Conservation (phyloP, 768 basidiomycete species). For the Steccherinum ochraceum region DNA sequence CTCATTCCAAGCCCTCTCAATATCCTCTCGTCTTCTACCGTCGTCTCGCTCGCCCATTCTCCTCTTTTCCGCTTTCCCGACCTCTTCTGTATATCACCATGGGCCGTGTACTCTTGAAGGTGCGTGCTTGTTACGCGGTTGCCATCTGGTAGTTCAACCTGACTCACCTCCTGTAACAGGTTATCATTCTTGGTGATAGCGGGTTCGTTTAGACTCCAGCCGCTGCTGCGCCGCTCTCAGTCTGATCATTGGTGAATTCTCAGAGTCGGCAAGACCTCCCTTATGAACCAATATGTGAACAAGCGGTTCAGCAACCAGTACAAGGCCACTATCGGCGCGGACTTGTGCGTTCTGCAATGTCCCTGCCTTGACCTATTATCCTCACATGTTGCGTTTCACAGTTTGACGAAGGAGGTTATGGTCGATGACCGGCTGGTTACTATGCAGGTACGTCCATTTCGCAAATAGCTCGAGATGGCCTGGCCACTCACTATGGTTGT, state of each 20-base stretch:
- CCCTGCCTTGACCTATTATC: slow-evolving; percentile 16
- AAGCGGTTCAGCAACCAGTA: slow-evolving; percentile 99
- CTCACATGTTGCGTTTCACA: slow-evolving; percentile 23
- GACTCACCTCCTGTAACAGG: slow-evolving; percentile 40
- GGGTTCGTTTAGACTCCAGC: slow-evolving; percentile 49
- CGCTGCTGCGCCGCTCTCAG: background rate
- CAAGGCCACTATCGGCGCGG: slow-evolving; percentile 97
- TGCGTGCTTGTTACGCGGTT: slow-evolving; percentile 27
- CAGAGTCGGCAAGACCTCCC: slow-evolving; percentile 98
- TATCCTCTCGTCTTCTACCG: background rate
- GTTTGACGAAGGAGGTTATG: slow-evolving; percentile 97
- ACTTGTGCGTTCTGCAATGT: slow-evolving; percentile 64
- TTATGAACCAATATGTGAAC: slow-evolving; percentile 99
- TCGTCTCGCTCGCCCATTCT: background rate
- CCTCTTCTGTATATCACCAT: slow-evolving; percentile 32
- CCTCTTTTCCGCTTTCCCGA: slow-evolving; percentile 9
- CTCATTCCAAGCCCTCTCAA: background rate
- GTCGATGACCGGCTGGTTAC: slow-evolving; percentile 97
- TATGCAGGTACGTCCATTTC: slow-evolving; percentile 72
- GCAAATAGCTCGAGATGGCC: background rate
- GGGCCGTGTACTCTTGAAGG: slow-evolving; percentile 88
- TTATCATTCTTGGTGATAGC: slow-evolving; percentile 98
- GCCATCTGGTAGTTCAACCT: slow-evolving; percentile 4
- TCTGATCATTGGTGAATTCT: background rate
- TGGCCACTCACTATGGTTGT: background rate